These are phyloP conservation scores for Cystoisospora suis DNA, from an alignment of 169 alveolate genomes.

Conservation along the genomic window DNA sequence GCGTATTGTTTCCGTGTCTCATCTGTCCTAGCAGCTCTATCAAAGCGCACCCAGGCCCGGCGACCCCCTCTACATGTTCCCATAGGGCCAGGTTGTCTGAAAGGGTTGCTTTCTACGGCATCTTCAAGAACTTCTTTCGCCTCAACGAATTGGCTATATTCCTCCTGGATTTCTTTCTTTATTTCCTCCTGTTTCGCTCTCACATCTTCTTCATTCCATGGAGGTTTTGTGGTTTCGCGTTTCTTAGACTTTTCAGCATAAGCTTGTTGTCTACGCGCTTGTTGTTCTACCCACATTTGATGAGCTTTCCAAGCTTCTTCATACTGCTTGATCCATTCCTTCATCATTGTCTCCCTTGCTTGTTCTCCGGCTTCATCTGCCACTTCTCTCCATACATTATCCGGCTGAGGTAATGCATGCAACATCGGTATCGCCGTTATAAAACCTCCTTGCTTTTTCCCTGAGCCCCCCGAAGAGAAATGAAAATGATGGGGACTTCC, in stretches of 20 bases:
- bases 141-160: not conserved
- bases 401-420: not conserved
- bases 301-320: not conserved
- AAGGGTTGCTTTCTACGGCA: not conserved
- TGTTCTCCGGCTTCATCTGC: not conserved
- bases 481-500: no score
- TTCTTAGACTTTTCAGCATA: not conserved
- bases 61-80: constrained; percentile 20
- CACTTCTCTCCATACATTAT: not conserved
- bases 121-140: not conserved
- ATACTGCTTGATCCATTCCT: not conserved
- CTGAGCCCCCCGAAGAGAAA: no score
- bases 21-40: not conserved
- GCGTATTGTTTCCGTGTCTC: not conserved
- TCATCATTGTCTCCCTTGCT: not conserved
- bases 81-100: not conserved
- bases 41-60: not conserved
- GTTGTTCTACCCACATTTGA: no score
- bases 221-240: not conserved
- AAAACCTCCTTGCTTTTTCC: no score
- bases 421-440: constrained; percentile 1
- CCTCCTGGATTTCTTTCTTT: not conserved
- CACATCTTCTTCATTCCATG: not conserved
- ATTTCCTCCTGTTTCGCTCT: not conserved
- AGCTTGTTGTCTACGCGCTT: no score